Percentiles rank a stretch among this genome's conserved stretches.
Evolutionary conservation across 768 basidiomycete genomes (phyloP).

Genomic region (Lactarius trivialis): DNA sequence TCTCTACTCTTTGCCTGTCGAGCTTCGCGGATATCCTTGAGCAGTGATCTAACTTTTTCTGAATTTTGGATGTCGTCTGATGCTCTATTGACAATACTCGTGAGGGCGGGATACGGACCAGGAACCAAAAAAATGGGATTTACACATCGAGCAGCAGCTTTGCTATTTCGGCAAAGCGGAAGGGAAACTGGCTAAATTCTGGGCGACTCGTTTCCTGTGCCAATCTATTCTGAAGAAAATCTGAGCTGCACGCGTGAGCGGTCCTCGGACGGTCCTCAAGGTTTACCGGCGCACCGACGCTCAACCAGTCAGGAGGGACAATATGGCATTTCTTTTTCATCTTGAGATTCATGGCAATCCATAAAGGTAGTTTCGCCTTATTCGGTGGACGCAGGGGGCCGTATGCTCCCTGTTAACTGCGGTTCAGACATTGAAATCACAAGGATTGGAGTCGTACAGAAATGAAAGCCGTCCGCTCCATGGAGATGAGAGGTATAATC

Average conservation of each 20-base stretch:
- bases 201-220: conserved; percentile 65
- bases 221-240: conserved; percentile 72
- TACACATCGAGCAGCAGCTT: conserved; percentile 93
- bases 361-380: conserved; percentile 82
- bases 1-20: conserved; percentile 90
- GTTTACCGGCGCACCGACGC: conserved; percentile 52
- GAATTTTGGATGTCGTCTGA: conserved; percentile 84
- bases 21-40: conserved; percentile 94
- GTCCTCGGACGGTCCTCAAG: background rate
- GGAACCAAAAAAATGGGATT: conserved; percentile 30
- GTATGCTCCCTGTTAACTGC: conserved; percentile 64
- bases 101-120: background rate
- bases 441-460: conserved; percentile 46
- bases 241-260: conserved; percentile 35
- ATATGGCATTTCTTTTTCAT: conserved; percentile 93
- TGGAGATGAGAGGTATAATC: conserved; percentile 80
- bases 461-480: conserved; percentile 89
- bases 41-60: conserved; percentile 73
- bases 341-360: conserved; percentile 95
- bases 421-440: background rate
- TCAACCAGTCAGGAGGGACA: conserved; percentile 84
- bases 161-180: conserved; percentile 83
- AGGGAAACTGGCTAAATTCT: conserved; percentile 75
- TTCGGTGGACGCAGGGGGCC: conserved; percentile 89
- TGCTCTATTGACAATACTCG: conserved; percentile 47